Evolutionary conservation across 2,329 filamentous ascomycete species (phyloP), one percentile per base, ranked within the genome.

Genomic region (Epichloe aotearoae): DNA sequence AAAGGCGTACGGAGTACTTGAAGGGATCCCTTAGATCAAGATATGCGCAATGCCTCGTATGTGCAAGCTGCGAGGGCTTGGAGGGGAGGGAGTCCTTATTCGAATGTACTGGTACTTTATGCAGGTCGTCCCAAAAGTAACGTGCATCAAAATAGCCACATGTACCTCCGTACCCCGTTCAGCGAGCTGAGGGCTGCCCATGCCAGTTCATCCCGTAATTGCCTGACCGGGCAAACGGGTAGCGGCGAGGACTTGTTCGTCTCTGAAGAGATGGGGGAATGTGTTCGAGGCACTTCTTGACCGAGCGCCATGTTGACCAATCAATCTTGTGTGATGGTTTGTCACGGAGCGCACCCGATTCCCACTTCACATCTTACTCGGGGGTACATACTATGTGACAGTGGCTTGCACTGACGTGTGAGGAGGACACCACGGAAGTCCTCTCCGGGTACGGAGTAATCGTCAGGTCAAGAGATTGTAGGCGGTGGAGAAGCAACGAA

Each of bases 321-420:
- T 40, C 43, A 50, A 46, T 40, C 47, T 47, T 41, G 45, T 43
- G 23, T 38, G 15, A 45, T 50, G 44, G 51, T 47, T 46, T 44
- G 51, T 38, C 48, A 23, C 26, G 36, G 30, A 36, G 34, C 44
- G 40, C 26, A 45, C 51, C 41, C 33, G 40, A 38, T 26, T 47
- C 43, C 37, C 43, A 40, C 36, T 20, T 12, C 44, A 36, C 26
- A 33, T 19, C 23, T 19, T 17, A 30, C 42, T 30, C 20, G 37
- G 23, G 11, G 11, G 6, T 47, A 34, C 19, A 20, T 30, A 41
- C 11, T 23, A 19, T 49, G 20, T 34, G 17, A 41, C 47, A 23
- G 17, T 36, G 44, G 43, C 44, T 36, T 42, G 37, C 37, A 41
- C 38, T 43, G 40, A 48, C 47, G 39, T 26, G 46, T n/a, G 44